A percentile compares a stretch with the other conserved stretches of the same genome.
phyloP scores from a whole-genome alignment of 2,329 filamentous ascomycete genomes.

The Penicillium sp. region DNA sequence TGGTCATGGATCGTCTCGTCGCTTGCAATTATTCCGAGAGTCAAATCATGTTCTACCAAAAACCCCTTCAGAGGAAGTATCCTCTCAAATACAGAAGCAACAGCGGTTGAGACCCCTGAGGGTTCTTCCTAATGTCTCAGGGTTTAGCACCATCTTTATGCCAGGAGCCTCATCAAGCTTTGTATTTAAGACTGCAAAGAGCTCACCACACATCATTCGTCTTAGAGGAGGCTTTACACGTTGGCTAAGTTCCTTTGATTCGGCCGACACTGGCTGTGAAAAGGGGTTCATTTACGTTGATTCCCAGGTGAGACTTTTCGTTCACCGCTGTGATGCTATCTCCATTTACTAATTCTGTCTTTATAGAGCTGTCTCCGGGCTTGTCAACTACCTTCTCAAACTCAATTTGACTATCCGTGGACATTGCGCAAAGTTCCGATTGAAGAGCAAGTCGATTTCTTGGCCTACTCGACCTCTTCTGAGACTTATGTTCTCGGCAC shows the following conservation, averaged over 20 bases:
- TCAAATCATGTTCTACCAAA: constrained; percentile 67
- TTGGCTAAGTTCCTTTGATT: constrained; percentile 74
- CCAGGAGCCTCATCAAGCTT: constrained; percentile 78
- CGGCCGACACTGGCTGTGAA: constrained; percentile 63
- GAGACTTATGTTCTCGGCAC: constrained; percentile 76
- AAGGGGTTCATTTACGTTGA: constrained; percentile 82
- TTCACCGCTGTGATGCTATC: not conserved
- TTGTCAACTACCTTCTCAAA: constrained; percentile 66
- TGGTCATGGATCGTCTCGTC: constrained; percentile 11
- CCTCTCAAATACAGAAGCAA: constrained; percentile 31
- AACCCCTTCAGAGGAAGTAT: constrained; percentile 53
- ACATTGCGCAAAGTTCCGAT: constrained; percentile 70
- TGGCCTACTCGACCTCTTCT: constrained; percentile 75
- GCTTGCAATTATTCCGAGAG: constrained; percentile 74
- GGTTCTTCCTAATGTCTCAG: constrained; percentile 56
- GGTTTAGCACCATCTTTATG: constrained; percentile 79
- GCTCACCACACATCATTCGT: constrained; percentile 70
- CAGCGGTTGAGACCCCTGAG: constrained; percentile 47
- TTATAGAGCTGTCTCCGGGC: constrained; percentile 67
- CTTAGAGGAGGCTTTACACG: constrained; percentile 68
- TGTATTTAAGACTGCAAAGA: constrained; percentile 77
- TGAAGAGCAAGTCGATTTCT: constrained; percentile 66
- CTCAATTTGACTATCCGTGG: constrained; percentile 74
- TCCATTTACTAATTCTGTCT: constrained; percentile 13
- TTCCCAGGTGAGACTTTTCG: constrained; percentile 45